These are phyloP conservation scores for Fusarium sp. DNA, from an alignment of 2,329 filamentous ascomycete genomes.

Conservation along the genomic window DNA sequence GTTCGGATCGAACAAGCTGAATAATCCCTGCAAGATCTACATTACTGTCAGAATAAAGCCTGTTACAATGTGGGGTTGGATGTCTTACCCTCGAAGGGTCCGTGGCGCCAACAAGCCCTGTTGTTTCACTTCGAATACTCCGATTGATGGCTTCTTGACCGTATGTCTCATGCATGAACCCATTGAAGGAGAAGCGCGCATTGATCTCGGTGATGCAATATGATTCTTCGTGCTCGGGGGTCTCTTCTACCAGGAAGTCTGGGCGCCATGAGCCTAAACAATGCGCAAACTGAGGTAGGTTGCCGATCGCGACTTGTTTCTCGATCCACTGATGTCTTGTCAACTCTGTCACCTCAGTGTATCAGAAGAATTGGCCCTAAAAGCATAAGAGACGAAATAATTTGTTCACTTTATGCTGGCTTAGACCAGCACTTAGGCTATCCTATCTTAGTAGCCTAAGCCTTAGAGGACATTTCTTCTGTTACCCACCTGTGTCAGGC, in stretches of 20 bases:
- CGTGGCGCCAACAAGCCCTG: constrained; percentile 41
- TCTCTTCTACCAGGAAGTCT: constrained; percentile 53
- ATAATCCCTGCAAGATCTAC: constrained; percentile 49
- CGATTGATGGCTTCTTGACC: constrained; percentile 47
- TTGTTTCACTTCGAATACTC: neutral
- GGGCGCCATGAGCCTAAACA: constrained; percentile 53
- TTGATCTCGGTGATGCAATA: constrained; percentile 56
- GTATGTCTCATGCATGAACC: constrained; percentile 47
- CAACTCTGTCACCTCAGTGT: neutral
- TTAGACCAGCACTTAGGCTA: too few species aligned
- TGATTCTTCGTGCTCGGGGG: constrained; percentile 30
- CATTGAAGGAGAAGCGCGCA: constrained; percentile 55
- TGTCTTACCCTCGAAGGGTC: constrained; percentile 40
- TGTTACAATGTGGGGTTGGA: neutral
- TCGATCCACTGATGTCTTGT: constrained; percentile 46
- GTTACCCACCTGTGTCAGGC: too few species aligned
- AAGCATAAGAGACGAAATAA: too few species aligned
- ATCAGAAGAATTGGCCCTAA: too few species aligned
- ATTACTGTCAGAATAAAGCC: neutral
- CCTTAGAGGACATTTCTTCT: too few species aligned
- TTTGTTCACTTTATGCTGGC: too few species aligned
- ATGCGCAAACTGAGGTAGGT: constrained; percentile 34
- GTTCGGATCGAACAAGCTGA: constrained; percentile 46
- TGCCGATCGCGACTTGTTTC: constrained; percentile 42
- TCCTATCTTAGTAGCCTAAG: too few species aligned